phyloP scores from a whole-genome alignment of 805 yeast genomes.

The Priceomyces carsonii region DNA sequence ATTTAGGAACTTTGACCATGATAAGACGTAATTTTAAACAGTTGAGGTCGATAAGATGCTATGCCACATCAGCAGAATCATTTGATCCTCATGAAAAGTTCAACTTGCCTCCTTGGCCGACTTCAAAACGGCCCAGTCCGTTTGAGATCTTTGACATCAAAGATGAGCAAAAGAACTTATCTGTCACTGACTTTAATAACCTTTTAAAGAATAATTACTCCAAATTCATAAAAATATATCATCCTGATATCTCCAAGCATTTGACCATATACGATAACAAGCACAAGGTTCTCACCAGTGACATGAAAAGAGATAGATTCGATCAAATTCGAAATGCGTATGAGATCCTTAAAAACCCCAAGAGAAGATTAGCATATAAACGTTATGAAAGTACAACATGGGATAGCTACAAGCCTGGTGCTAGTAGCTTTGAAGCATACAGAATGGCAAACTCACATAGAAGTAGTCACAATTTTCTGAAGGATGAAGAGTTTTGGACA shows the following conservation, averaged over 20 bases:
- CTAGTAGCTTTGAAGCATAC: slow-evolving; percentile 30
- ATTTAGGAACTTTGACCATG: too few species aligned
- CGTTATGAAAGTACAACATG: slow-evolving; percentile 27
- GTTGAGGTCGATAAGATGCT: slow-evolving; percentile 1
- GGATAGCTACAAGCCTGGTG: slow-evolving; percentile 14
- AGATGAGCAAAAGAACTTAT: slow-evolving; percentile 33
- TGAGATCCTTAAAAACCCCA: slow-evolving; percentile 54
- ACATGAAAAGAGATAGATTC: slow-evolving; percentile 32
- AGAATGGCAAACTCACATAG: slow-evolving; percentile 41
- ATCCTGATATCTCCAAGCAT: slow-evolving; percentile 63
- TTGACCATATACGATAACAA: slow-evolving; percentile 23
- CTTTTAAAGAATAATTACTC: slow-evolving; percentile 36
- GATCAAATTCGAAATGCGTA: slow-evolving; percentile 37
- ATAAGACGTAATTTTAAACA: slow-evolving; percentile 1
- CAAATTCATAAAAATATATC: slow-evolving; percentile 67
- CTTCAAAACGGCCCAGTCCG: slow-evolving; percentile 57
- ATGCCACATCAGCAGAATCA: slow-evolving; percentile 10
- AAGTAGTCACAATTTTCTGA: slow-evolving; percentile 26
- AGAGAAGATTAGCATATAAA: slow-evolving; percentile 30
- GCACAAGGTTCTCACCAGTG: slow-evolving; percentile 30
- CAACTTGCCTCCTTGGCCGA: slow-evolving; percentile 58
- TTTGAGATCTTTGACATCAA: slow-evolving; percentile 56
- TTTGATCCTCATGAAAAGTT: slow-evolving; percentile 23
- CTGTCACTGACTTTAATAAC: slow-evolving; percentile 54
- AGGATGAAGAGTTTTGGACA: slow-evolving; percentile 52